Evolutionary conservation across 805 yeast species (phyloP), one percentile per base, ranked within the genome.

Genomic region (Clavispora carvajalis): DNA sequence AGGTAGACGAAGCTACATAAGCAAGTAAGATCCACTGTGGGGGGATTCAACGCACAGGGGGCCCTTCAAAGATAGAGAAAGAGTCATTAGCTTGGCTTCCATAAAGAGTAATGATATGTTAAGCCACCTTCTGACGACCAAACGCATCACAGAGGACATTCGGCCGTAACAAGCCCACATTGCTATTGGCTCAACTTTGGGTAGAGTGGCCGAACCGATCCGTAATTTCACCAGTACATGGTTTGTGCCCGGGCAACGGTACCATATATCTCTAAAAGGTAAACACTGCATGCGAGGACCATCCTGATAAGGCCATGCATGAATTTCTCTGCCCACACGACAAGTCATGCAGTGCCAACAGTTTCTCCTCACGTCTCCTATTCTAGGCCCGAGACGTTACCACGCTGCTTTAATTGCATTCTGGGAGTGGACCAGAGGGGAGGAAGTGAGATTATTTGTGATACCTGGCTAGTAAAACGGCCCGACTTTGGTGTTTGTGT

Each of bases 251-350:
- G 16, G 11, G 12, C 31, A 18, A 28, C 31, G n/a, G 7, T 16
- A 13, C 31, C 31, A 16, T 9, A 28, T 28, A 15, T 15, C 31
- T 28, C n/a, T 16, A 28, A 28, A 28, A 28, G 31, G 31, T 28
- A 28, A 28, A 28, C 31, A 28, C 31, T 28, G 31, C 31, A 28
- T 28, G 31, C 9, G 31, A 28, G 31, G 31, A 15, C 19, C 31
- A 19, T 15, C 31, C 31, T 8, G 31, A 28, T 28, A 28, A 28
- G 31, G 31, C 5, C 31, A 28, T 28, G 31, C 31, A 28, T 28
- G 31, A 28, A 28, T 1, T 28, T 15, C 31, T 28, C 31, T 28
- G 31, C 19, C 31, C 31, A 28, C 31, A 28, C 7, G 31, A 16
- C 11, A 15, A 7, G 12, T 28, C 7, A 10, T 28, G 31, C 31